Evolutionary conservation across 495 filamentous ascomycete genomes (phyloP).

Genomic region (Hypoxylon intermedium): DNA sequence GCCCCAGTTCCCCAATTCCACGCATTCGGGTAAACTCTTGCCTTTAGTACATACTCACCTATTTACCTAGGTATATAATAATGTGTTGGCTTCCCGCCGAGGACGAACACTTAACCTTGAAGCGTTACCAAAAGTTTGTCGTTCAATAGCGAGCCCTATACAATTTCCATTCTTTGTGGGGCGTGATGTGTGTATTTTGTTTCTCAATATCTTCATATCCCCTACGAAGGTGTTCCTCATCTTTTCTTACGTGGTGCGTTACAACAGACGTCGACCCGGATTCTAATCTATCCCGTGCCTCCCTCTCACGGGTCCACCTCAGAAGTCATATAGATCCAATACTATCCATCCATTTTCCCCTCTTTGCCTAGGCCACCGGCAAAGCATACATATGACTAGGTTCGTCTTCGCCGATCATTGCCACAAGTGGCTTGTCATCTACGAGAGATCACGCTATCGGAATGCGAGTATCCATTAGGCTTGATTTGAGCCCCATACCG

Average conservation of each 20-base stretch:
- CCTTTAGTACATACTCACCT: not conserved
- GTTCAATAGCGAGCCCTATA: conserved; percentile 3
- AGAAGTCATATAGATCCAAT: not conserved
- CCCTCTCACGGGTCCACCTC: conserved; percentile 26
- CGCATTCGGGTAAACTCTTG: conserved; percentile 35
- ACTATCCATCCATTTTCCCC: conserved; percentile 24
- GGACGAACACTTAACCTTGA: not conserved
- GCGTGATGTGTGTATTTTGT: not conserved
- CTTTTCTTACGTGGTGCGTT: conserved; percentile 15
- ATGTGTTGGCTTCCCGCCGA: too few relatives aligned
- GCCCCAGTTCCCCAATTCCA: conserved; percentile 7
- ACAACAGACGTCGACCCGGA: conserved; percentile 1
- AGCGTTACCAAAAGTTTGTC: conserved; percentile 3
- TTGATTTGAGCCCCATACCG: conserved; percentile 22
- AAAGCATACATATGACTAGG: conserved; percentile 23
- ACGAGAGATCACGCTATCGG: conserved; percentile 34
- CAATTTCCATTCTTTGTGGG: not conserved
- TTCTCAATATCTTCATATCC: not conserved
- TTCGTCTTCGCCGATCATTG: conserved; percentile 23
- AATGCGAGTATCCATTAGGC: conserved; percentile 28
- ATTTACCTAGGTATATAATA: too few relatives aligned
- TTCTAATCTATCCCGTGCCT: not conserved
- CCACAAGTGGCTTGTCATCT: conserved; percentile 15
- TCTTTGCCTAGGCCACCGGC: conserved; percentile 34
- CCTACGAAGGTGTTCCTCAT: not conserved